Percentiles rank a stretch among this genome's conserved stretches.
phyloP scores from a whole-genome alignment of 345 rosid genomes.

The Jatropha curcas region DNA sequence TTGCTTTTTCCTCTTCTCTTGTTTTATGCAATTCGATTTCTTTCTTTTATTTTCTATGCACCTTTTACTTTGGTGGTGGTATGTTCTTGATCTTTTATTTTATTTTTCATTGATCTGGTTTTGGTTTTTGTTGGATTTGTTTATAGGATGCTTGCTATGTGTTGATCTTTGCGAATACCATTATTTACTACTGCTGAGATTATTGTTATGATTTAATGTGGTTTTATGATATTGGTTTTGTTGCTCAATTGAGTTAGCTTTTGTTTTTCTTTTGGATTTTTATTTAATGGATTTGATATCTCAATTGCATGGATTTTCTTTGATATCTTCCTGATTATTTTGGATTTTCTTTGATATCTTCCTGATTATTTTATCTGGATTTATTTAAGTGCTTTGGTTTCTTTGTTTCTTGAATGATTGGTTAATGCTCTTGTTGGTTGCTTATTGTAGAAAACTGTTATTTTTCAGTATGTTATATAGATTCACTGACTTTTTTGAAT shows the following conservation, averaged over 20 bases:
- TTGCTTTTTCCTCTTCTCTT: neutral
- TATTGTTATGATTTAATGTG: neutral
- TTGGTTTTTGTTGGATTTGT: neutral
- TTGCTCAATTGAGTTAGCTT: neutral
- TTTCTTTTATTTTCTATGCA: neutral
- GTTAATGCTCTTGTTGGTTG: neutral
- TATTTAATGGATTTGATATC: neutral
- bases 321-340: too few species aligned
- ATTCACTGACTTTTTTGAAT: neutral
- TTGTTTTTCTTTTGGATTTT: neutral
- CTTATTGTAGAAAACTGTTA: neutral
- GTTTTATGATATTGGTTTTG: neutral
- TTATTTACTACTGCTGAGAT: neutral
- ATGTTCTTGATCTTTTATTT: neutral
- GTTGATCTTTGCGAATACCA: neutral
- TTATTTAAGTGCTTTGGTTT: neutral
- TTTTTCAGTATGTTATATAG: neutral
- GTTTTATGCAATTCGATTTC: too few species aligned
- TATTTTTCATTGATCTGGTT: neutral
- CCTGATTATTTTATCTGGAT: neutral
- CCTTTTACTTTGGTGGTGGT: neutral
- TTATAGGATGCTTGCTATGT: neutral
- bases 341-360: neutral
- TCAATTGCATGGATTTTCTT: neutral
- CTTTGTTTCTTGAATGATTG: neutral